Evolutionary conservation across 345 rosid genomes (phyloP).

Genomic region (Streptanthus diversifolius): DNA sequence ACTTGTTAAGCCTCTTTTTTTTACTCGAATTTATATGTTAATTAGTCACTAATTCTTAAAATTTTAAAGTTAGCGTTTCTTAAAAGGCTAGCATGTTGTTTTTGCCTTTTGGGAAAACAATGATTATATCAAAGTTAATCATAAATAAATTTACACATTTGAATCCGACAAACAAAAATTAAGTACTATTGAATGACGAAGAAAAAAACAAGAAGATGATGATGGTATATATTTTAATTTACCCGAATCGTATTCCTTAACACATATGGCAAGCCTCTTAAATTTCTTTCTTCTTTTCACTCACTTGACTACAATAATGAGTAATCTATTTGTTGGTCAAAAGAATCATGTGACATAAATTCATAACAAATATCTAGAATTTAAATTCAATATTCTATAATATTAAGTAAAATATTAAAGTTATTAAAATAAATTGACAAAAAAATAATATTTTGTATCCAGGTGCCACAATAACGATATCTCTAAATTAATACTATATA

Average conservation of each 20-base stretch:
- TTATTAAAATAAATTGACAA: too few species aligned
- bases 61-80: background rate
- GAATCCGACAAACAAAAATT: background rate
- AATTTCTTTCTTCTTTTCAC: background rate
- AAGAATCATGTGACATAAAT: too few species aligned
- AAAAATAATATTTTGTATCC: too few species aligned
- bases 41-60: background rate
- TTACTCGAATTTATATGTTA: background rate
- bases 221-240: slow-evolving; percentile 7
- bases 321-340: too few species aligned
- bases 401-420: too few species aligned
- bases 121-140: background rate
- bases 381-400: too few species aligned
- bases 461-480: too few species aligned
- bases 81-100: background rate
- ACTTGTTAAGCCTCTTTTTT: background rate
- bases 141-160: background rate
- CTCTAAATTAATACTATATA: too few species aligned
- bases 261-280: slow-evolving; percentile 5
- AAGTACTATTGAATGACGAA: background rate
- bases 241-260: slow-evolving; percentile 30
- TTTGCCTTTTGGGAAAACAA: background rate
- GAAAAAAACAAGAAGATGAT: slow-evolving; percentile 7
- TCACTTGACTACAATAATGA: background rate
- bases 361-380: too few species aligned